phyloP scores from a whole-genome alignment of 129 eudicot genomes.

The Rutidosis leptorrhynchoides region DNA sequence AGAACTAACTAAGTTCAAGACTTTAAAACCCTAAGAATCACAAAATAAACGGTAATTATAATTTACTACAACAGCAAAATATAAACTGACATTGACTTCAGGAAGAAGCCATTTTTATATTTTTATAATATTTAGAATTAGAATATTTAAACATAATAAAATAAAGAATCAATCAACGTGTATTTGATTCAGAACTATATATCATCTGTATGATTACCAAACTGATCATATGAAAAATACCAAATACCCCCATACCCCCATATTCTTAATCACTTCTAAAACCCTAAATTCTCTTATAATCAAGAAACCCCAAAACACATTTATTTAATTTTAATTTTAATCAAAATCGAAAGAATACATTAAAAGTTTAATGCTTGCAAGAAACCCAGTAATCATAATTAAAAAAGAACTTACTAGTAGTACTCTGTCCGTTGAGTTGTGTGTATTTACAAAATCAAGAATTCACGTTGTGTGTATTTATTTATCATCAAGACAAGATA shows the following conservation, averaged over 20 bases:
- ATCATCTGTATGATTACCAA: slow-evolving; percentile 33
- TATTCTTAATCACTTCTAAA: slow-evolving; percentile 30
- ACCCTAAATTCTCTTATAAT: slow-evolving; percentile 17
- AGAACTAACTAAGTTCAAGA: neutral
- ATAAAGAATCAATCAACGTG: slow-evolving; percentile 54
- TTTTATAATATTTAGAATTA: slow-evolving; percentile 12
- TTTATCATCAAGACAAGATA: neutral
- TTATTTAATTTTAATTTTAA: no score
- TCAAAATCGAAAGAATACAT: neutral
- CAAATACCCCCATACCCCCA: slow-evolving; percentile 60
- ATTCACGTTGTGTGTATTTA: slow-evolving; percentile 10
- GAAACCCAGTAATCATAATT: neutral
- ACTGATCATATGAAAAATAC: slow-evolving; percentile 39
- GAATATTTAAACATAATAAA: slow-evolving; percentile 36
- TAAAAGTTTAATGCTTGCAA: no score
- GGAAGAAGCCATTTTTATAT: slow-evolving; percentile 20
- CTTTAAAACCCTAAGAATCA: slow-evolving; percentile 20
- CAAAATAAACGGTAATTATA: slow-evolving; percentile 16
- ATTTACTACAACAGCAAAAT: slow-evolving; percentile 11
- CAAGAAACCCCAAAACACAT: slow-evolving; percentile 8
- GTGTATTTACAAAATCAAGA: no score
- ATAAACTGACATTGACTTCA: slow-evolving; percentile 34
- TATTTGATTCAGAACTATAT: slow-evolving; percentile 39
- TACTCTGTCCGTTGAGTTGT: no score
- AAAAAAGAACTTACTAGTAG: neutral